Evolutionary conservation across 2,329 filamentous ascomycete genomes (phyloP), one percentile per base, ranked within the genome.

Genomic region (Fusarium pseudonygamai): DNA sequence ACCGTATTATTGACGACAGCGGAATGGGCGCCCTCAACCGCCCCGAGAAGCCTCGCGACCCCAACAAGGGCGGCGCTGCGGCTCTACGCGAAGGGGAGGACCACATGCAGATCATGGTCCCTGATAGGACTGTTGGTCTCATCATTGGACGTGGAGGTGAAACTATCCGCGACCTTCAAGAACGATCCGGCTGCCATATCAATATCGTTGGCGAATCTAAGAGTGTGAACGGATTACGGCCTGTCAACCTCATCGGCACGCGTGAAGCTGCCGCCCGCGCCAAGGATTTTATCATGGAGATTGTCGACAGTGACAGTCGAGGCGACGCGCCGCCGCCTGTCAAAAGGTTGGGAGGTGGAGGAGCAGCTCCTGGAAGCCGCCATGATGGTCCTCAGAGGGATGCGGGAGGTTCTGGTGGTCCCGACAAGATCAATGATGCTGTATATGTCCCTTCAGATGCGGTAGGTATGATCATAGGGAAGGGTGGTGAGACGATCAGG

Each of bases 401-500:
- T 57, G 81, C 82, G 75, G 82, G 82, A 67, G 83, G 82, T 37
- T 81, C 81, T 40, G 80, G 78, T 67, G 84, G 84, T 26, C 84
- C 81, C 30, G 92, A 93, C 75, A 96, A 95, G 84, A 88, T 93
- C 77, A 95, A 92, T 78, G 94, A 97, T 78, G 91, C 90, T 45
- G 94, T 97, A 71, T 91, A 90, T 75, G 94, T 97, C 15, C 95
- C 95, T 18, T 96, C 94, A 28, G 95, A 97, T 80, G 93, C 95
- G 11, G 95, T 97, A 61, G 95, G 95, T 69, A 97, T 97, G 95
- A 97, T 97, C 74, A 97, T 97, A 69, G 95, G 95, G 73, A 97
- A 97, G 86, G 93, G 94, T 64, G 95, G 95, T 73, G 95, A 97
- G 84, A 97, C 95, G 1, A 97, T 97, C 80, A 94, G 95, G 74